Base-by-base conservation (phyloP, 345 rosid species). In the Rhodamnia argentea region DNA sequence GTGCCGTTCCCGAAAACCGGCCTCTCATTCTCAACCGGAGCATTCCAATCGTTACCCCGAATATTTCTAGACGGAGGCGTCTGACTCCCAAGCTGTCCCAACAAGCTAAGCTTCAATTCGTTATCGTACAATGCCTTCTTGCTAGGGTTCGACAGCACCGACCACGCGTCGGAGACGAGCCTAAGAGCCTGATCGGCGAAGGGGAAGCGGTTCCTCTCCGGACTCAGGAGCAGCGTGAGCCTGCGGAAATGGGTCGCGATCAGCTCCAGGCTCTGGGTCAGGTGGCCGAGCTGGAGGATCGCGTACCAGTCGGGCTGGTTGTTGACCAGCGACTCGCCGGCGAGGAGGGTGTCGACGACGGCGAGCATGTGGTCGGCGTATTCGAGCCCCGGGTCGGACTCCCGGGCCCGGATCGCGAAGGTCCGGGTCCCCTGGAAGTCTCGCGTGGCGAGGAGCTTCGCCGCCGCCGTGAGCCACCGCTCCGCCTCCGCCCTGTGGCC, bases 371-470 rank as follows among this genome's bases (percentile, higher is more conserved):
- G 95, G 82, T 93, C 96, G 1, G 98, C 93, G 23, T 90, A 89
- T 54, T 93, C 93, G 52, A 93, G 92, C 50, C 93, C 87, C 37
- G 98, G 96, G 91, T 94, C 94, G 24, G 95, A 93, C 64, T 91
- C 98, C 12, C 98, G 91, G 18, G 94, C 98, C 44, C 98, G 94
- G 91, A 92, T 92, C 91, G 99, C 99, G 83, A 94, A 96, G 58
- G 90, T 93, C 86, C 92, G 89, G 3, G 99, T 94, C 51, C 96
- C 99, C 44, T 94, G 94, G 57, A 95, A 91, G 85, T 97, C 99
- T 29, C 90, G 94, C 3, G 98, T 91, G 22, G 92, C 90, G 9
- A 97, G 86, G 12, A 96, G 96, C 93, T 96, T 97, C 92, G 94
- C 98, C 20, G 99, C 94, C 62, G 94, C 92, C n/a, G 91, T 90